Conservation (phyloP, 805 yeast species). For the Saturnispora hagleri region DNA sequence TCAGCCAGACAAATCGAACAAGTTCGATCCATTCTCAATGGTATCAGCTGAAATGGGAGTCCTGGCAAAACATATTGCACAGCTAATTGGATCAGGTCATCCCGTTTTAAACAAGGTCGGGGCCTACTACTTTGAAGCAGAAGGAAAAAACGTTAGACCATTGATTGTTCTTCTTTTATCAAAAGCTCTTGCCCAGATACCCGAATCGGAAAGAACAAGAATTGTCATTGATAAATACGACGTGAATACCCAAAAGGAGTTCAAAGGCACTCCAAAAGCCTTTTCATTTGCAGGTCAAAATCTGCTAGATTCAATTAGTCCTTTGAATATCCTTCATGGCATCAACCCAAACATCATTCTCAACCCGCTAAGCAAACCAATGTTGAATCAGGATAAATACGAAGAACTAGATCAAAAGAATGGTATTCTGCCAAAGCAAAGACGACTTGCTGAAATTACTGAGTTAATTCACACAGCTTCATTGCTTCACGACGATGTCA, state of each 20-base stretch:
- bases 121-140: slow-evolving; percentile 91
- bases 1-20: slow-evolving; percentile 43
- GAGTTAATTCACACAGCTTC: slow-evolving; percentile 99
- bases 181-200: slow-evolving; percentile 72
- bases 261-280: slow-evolving; percentile 45
- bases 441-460: slow-evolving; percentile 92
- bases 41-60: slow-evolving; percentile 91
- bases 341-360: slow-evolving; percentile 76
- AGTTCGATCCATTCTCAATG: slow-evolving; percentile 78
- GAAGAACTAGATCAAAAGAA: slow-evolving; percentile 41
- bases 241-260: slow-evolving; percentile 57
- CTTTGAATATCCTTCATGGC: slow-evolving; percentile 78
- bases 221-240: slow-evolving; percentile 53
- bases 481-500: slow-evolving; percentile 91
- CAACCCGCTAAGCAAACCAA: slow-evolving; percentile 77
- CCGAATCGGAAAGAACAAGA: slow-evolving; percentile 56
- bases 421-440: slow-evolving; percentile 89
- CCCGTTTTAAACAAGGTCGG: slow-evolving; percentile 88
- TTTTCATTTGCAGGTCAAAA: slow-evolving; percentile 52
- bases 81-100: slow-evolving; percentile 84
- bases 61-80: slow-evolving; percentile 78
- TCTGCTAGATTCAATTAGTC: slow-evolving; percentile 60
- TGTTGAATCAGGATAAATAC: slow-evolving; percentile 55
- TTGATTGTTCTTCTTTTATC: slow-evolving; percentile 75
- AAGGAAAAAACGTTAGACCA: slow-evolving; percentile 94